Conservation (phyloP, 768 basidiomycete species). For the Xanthoconium purpureum region DNA sequence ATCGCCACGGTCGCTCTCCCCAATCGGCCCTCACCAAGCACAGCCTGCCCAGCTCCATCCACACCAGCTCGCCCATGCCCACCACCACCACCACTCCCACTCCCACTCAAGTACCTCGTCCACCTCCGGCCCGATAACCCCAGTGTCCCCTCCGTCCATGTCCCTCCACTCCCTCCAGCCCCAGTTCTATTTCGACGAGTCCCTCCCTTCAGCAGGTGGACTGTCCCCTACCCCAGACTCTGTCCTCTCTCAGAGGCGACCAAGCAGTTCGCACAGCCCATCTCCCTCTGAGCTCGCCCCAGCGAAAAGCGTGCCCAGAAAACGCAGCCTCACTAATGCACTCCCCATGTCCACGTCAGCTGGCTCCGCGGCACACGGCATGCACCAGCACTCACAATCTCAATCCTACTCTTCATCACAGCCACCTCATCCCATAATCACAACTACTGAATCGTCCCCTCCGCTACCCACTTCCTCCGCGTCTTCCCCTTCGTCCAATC, state of each 20-base stretch:
- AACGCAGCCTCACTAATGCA: conserved; percentile 58
- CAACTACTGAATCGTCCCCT: conserved; percentile 31
- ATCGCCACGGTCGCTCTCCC: conserved; percentile 64
- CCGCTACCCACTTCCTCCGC: conserved; percentile 23
- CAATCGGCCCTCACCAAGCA: conserved; percentile 48
- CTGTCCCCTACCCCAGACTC: conserved; percentile 30
- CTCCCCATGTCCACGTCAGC: conserved; percentile 34
- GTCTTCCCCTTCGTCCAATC: conserved; percentile 25
- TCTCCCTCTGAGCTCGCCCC: conserved; percentile 47
- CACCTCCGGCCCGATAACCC: conserved; percentile 51
- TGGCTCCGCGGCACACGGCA: conserved; percentile 7
- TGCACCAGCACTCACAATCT: conserved; percentile 28
- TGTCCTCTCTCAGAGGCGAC: conserved; percentile 33
- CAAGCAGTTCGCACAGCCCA: conserved; percentile 36
- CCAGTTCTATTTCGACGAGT: conserved; percentile 45
- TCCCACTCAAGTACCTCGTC: conserved; percentile 26
- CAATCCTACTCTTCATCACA: conserved; percentile 23
- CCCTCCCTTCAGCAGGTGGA: conserved; percentile 24
- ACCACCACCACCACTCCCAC: conserved; percentile 36
- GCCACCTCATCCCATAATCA: conserved; percentile 31
- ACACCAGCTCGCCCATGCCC: conserved; percentile 49
- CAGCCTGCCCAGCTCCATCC: conserved; percentile 52
- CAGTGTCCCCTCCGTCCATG: conserved; percentile 49
- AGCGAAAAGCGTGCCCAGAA: conserved; percentile 57
- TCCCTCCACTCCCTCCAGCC: conserved; percentile 43